Conservation (phyloP, 1,139 yeast genomes). For the Komagataea norvegica region DNA sequence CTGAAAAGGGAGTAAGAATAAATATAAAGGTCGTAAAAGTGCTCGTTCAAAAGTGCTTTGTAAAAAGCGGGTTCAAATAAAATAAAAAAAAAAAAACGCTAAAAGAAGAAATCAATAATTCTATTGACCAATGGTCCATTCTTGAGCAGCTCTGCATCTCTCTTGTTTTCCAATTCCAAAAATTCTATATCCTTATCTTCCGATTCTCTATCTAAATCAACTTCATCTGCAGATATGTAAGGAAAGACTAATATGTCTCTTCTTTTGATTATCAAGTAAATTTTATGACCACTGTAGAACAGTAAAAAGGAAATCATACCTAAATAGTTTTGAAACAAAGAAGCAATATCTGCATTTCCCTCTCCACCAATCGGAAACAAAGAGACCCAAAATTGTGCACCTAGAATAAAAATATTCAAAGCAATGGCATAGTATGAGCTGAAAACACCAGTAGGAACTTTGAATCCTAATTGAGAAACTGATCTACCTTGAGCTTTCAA, state of each 20-base stretch:
- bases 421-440: constrained; percentile 61
- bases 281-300: constrained; percentile 42
- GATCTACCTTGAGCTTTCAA: constrained; percentile 53
- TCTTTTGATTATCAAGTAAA: constrained; percentile 36
- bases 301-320: constrained; percentile 44
- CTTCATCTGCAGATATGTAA: constrained; percentile 33
- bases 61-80: too few relatives aligned
- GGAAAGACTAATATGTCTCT: constrained; percentile 27
- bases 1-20: too few relatives aligned
- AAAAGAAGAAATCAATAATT: constrained; percentile 12
- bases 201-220: constrained; percentile 52
- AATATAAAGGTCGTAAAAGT: too few relatives aligned
- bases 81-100: neutral
- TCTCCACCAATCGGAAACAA: constrained; percentile 53
- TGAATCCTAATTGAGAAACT: constrained; percentile 56
- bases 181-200: constrained; percentile 37
- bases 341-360: constrained; percentile 38
- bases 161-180: constrained; percentile 16
- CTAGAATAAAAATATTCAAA: constrained; percentile 53
- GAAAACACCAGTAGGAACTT: constrained; percentile 53
- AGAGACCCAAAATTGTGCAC: constrained; percentile 73
- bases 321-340: constrained; percentile 47
- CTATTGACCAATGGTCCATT: constrained; percentile 10
- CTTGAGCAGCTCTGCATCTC: constrained; percentile 11
- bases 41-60: too few relatives aligned